Percentiles rank a stretch among this genome's conserved stretches.
Conservation (phyloP, 208 protist genomes). For the Trypanosoma avium region DNA sequence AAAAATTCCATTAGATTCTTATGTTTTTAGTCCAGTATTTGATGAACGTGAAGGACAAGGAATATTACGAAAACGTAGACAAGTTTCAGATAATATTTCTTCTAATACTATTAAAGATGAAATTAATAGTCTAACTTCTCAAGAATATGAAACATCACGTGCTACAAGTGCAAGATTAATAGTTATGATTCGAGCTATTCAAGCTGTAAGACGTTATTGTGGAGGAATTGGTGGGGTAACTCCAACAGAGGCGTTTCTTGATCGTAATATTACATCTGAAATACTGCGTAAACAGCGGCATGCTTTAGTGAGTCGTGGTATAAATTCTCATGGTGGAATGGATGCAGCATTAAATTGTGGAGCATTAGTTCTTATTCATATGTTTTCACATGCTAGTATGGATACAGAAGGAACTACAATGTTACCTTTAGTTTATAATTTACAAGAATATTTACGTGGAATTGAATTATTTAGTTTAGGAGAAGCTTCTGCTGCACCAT, state of each 20-base stretch:
- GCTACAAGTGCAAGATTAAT: constrained; percentile 57
- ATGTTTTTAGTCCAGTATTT: constrained; percentile 78
- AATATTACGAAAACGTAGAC: not conserved
- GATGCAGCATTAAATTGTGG: constrained; percentile 79
- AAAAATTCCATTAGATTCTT: constrained; percentile 61
- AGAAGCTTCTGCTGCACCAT: constrained; percentile 29
- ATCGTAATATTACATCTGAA: constrained; percentile 64
- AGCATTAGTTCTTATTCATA: constrained; percentile 76
- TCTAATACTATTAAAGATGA: constrained; percentile 5
- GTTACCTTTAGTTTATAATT: constrained; percentile 56
- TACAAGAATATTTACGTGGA: constrained; percentile 73
- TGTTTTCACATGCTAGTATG: constrained; percentile 47
- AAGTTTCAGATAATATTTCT: not conserved
- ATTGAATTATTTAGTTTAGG: constrained; percentile 65
- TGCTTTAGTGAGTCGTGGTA: constrained; percentile 12
- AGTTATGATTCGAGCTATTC: constrained; percentile 62
- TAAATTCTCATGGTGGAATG: constrained; percentile 12
- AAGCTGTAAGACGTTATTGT: constrained; percentile 66
- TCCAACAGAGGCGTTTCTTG: constrained; percentile 44
- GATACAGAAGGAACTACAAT: constrained; percentile 29
- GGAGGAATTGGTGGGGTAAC: constrained; percentile 27
- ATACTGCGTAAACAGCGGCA: constrained; percentile 59
- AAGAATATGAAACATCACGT: constrained; percentile 53
- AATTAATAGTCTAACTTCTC: not conserved
- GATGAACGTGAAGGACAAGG: constrained; percentile 13